phyloP scores from a whole-genome alignment of 805 yeast genomes.

The Lachancea thermotolerans region DNA sequence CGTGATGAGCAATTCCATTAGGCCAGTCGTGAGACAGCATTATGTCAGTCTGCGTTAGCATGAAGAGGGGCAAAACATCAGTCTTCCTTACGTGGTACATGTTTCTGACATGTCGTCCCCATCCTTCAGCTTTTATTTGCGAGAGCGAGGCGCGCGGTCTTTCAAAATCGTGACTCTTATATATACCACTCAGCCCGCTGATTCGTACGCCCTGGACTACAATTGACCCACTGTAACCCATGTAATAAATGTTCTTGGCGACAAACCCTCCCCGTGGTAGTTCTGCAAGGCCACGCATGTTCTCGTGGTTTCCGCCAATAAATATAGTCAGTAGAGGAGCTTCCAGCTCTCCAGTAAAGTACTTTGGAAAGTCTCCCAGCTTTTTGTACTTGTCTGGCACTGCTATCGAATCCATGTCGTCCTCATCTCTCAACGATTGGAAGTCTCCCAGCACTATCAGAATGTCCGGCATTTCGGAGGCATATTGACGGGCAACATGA shows the following conservation, averaged over 20 bases:
- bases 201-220: conserved; percentile 73
- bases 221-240: conserved; percentile 72
- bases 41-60: conserved; percentile 42
- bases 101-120: conserved; percentile 20
- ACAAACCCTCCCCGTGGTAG: conserved; percentile 88
- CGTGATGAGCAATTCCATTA: conserved; percentile 59
- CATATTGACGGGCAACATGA: conserved; percentile 14
- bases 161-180: conserved; percentile 44
- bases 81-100: conserved; percentile 57
- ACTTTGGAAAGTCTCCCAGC: conserved; percentile 75
- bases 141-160: conserved; percentile 46
- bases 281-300: conserved; percentile 68
- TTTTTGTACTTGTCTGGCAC: conserved; percentile 72
- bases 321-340: conserved; percentile 79
- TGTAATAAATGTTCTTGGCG: conserved; percentile 76
- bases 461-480: conserved; percentile 34
- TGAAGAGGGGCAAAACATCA: conserved; percentile 50
- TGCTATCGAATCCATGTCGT: conserved; percentile 63
- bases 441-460: conserved; percentile 88
- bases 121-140: conserved; percentile 23
- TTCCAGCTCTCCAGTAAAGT: conserved; percentile 46
- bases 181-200: conserved; percentile 83
- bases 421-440: conserved; percentile 61
- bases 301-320: conserved; percentile 95
- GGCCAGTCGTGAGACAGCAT: conserved; percentile 95